These are phyloP conservation scores for Geotrichum carabidarum DNA, from an alignment of 1,139 yeast genomes.

Conservation along the genomic window DNA sequence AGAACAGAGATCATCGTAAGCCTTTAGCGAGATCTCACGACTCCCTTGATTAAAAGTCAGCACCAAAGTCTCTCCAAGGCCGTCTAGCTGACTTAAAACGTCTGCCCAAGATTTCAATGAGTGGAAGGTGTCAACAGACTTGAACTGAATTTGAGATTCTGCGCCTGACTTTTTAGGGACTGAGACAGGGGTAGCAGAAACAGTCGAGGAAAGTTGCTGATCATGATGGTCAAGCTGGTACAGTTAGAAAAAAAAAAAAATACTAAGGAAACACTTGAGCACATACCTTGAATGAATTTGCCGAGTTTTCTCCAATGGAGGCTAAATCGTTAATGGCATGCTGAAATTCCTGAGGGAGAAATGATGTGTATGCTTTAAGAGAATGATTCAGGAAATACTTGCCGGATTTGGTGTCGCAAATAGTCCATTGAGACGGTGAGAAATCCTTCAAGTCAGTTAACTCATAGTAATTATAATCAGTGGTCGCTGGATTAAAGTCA, in stretches of 20 bases:
- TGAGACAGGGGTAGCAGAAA: slow-evolving; percentile 8
- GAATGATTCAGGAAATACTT: slow-evolving; percentile 30
- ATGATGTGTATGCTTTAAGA: slow-evolving; percentile 24
- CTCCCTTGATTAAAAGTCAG: slow-evolving; percentile 20
- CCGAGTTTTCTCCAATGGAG: not conserved
- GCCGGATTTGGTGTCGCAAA: slow-evolving; percentile 30
- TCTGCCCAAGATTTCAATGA: slow-evolving; percentile 23
- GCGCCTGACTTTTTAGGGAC: not conserved
- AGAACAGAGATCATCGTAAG: slow-evolving; percentile 25
- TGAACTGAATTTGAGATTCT: not conserved
- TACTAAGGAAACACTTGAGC: not conserved
- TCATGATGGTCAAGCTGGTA: too few relatives aligned
- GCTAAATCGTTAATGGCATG: slow-evolving; percentile 9
- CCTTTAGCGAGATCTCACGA: slow-evolving; percentile 16
- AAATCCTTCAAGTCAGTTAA: slow-evolving; percentile 13
- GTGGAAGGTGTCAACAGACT: slow-evolving; percentile 12
- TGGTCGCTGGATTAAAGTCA: slow-evolving; percentile 9
- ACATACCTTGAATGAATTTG: not conserved
- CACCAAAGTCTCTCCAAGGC: slow-evolving; percentile 16
- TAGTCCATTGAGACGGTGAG: slow-evolving; percentile 29
- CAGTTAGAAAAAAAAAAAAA: slow-evolving; percentile 6
- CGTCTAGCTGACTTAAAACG: slow-evolving; percentile 18
- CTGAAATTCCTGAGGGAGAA: slow-evolving; percentile 24
- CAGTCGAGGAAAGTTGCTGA: slow-evolving; percentile 1
- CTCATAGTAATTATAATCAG: slow-evolving; percentile 23